Base-by-base conservation (phyloP, 495 filamentous ascomycete species). In the Apiosordaria backusii region DNA sequence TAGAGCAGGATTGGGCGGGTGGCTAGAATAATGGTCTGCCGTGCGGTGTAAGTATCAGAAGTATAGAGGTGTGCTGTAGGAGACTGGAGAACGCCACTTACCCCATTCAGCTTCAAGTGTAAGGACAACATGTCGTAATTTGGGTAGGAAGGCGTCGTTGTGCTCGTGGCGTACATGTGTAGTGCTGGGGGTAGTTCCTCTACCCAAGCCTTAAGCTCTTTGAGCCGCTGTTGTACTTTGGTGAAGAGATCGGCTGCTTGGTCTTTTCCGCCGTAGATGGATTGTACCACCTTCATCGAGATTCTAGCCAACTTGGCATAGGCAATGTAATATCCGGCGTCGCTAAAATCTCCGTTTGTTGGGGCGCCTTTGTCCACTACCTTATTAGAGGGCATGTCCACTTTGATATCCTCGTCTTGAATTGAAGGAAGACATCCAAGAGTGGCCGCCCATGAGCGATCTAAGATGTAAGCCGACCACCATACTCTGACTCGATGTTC, bases 151-250 rank as follows among this genome's bases (percentile, higher is more conserved):
- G 61, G 23, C 6, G 50, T 63, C 1, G 40, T 16, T 45, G 24
- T 16, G 6, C n/a, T 23, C 4, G 45, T 23, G 9, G 61, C 55
- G 24, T 54, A 45, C 7, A 53, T 16, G 50, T 63, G 61, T 29
- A 63, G 24, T 4, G 45, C 10, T 10, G 61, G 61, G 1, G 61
- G 61, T 21, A 63, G 23, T 7, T 55, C 61, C 45, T 63, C 61
- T 13, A 52, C 45, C 61, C 61, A 63, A 29, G 22, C 50, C 24
- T 63, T 63, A 22, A 63, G 61, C n/a, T 63, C 61, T 35, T 63
- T 63, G 40, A 63, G 21, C 2, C 61, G 61, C 40, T 63, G 61
- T 22, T 63, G 61, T 22, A 63, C 61, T 50, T 63, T 53, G 22
- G 22, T 63, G 23, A 63, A 55, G 15, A 55, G 18, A 21, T 19